phyloP scores from a whole-genome alignment of 805 yeast species.

The Metschnikowia lunata region DNA sequence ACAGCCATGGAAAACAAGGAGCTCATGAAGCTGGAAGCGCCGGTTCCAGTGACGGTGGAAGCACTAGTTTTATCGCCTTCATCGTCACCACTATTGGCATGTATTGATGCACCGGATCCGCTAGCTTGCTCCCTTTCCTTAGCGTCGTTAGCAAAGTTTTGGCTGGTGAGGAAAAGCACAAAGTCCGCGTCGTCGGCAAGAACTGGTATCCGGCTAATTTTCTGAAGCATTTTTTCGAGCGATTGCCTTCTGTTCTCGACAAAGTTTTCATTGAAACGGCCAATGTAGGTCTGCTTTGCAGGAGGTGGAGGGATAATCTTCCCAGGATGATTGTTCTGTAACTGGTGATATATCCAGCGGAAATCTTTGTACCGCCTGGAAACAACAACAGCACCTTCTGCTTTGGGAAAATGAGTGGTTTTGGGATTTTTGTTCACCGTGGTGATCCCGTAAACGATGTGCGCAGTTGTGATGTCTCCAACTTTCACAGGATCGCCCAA shows the following conservation, averaged over 20 bases:
- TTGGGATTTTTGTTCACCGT: conserved; percentile 50
- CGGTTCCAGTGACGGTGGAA: conserved; percentile 19
- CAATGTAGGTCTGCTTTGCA: conserved; percentile 89
- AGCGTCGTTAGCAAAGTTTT: conserved; percentile 62
- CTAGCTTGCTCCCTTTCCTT: conserved; percentile 63
- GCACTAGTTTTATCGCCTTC: conserved; percentile 25
- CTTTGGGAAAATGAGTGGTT: conserved; percentile 18
- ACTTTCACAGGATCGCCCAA: conserved; percentile 91
- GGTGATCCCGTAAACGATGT: conserved; percentile 78
- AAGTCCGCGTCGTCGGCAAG: conserved; percentile 75
- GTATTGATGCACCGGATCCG: conserved; percentile 47
- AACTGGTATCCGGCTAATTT: conserved; percentile 53
- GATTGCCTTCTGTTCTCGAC: conserved; percentile 82
- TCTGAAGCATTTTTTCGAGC: conserved; percentile 78
- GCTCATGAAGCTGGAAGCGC: conserved; percentile 59
- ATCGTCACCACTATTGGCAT: conserved; percentile 34
- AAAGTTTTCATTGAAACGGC: conserved; percentile 86
- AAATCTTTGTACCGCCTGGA: conserved; percentile 88
- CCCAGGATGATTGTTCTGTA: conserved; percentile 86
- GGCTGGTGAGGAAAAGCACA: conserved; percentile 69
- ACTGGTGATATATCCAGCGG: conserved; percentile 88
- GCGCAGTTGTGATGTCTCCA: conserved; percentile 85
- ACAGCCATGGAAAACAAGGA: conserved; percentile 66
- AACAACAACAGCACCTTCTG: conserved; percentile 35
- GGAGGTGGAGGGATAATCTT: conserved; percentile 87